Evolutionary conservation across 805 yeast species (phyloP).

Genomic region (Kodamaea jinghongensis): DNA sequence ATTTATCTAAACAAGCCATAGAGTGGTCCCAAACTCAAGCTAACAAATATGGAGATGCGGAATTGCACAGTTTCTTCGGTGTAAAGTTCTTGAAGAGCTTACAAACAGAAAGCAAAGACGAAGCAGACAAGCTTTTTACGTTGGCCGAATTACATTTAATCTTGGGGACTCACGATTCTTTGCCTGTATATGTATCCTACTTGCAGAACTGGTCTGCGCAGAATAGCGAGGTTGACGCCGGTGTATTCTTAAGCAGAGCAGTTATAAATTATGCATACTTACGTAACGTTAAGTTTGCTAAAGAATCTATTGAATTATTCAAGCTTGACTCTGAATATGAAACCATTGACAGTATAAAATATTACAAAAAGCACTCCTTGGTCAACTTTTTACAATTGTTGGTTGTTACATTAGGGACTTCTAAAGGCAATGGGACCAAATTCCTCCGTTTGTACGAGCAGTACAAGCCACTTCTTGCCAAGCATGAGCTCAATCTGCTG

Average conservation of each 20-base stretch:
- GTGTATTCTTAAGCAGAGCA: slow-evolving; percentile 49
- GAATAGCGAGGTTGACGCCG: slow-evolving; percentile 31
- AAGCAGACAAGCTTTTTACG: slow-evolving; percentile 44
- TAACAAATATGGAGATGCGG: slow-evolving; percentile 67
- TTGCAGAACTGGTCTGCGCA: slow-evolving; percentile 41
- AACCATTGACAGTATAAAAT: slow-evolving; percentile 26
- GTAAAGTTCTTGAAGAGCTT: slow-evolving; percentile 49
- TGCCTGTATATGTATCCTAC: slow-evolving; percentile 41
- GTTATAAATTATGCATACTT: slow-evolving; percentile 72
- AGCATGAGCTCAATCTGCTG: slow-evolving; percentile 40
- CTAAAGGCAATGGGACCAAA: slow-evolving; percentile 42
- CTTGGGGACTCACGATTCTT: slow-evolving; percentile 58
- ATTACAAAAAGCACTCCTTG: slow-evolving; percentile 42
- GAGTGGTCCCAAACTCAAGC: slow-evolving; percentile 58
- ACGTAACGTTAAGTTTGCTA: slow-evolving; percentile 62
- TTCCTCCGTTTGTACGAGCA: slow-evolving; percentile 52
- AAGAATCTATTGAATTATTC: slow-evolving; percentile 27
- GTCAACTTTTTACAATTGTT: slow-evolving; percentile 71
- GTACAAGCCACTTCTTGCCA: slow-evolving; percentile 39
- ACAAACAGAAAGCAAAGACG: slow-evolving; percentile 15
- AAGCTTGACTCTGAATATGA: slow-evolving; percentile 13
- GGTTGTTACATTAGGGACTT: slow-evolving; percentile 49
- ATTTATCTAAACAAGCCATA: slow-evolving; percentile 61
- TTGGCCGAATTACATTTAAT: slow-evolving; percentile 75
- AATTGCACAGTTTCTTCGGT: slow-evolving; percentile 73